A percentile compares a stretch with the other conserved stretches of the same genome.
Evolutionary conservation across 2,329 filamentous ascomycete genomes (phyloP).

Genomic region (Ceratocystiopsis minuta): DNA sequence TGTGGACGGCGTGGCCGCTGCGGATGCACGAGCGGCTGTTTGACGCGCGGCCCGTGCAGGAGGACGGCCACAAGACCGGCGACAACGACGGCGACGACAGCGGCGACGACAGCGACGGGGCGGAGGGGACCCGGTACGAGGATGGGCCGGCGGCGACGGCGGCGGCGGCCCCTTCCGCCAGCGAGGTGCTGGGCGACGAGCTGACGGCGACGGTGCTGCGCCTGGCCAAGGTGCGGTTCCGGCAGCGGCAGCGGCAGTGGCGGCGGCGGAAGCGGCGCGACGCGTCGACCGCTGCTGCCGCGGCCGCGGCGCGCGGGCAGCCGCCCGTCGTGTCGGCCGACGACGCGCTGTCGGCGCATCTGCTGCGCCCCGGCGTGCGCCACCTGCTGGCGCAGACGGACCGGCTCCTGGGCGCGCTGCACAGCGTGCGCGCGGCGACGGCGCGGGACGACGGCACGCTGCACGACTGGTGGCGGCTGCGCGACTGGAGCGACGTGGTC

Average conservation of each 20-base stretch:
- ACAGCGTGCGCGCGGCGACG: slow-evolving; percentile 40
- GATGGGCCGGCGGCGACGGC: slow-evolving; percentile 15
- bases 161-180: slow-evolving; percentile 10
- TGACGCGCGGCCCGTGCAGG: neutral
- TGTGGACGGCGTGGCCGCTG: slow-evolving; percentile 80
- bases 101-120: slow-evolving; percentile 23
- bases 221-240: slow-evolving; percentile 48
- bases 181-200: slow-evolving; percentile 41
- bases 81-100: neutral
- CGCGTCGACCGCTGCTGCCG: too few species aligned
- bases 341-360: slow-evolving; percentile 44
- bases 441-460: neutral
- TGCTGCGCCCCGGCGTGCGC: slow-evolving; percentile 52
- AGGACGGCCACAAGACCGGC: neutral
- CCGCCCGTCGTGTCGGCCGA: slow-evolving; percentile 42
- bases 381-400: slow-evolving; percentile 56
- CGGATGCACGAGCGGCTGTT: slow-evolving; percentile 8
- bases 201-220: slow-evolving; percentile 48
- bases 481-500: slow-evolving; percentile 76
- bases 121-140: too few species aligned
- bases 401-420: slow-evolving; percentile 48
- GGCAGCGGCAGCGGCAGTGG: neutral
- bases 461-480: slow-evolving; percentile 22
- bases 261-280: neutral
- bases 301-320: neutral